Evolutionary conservation across 2,329 filamentous ascomycete genomes (phyloP), one percentile per base, ranked within the genome.

Genomic region (Aspergillus oerlinghausenensis): DNA sequence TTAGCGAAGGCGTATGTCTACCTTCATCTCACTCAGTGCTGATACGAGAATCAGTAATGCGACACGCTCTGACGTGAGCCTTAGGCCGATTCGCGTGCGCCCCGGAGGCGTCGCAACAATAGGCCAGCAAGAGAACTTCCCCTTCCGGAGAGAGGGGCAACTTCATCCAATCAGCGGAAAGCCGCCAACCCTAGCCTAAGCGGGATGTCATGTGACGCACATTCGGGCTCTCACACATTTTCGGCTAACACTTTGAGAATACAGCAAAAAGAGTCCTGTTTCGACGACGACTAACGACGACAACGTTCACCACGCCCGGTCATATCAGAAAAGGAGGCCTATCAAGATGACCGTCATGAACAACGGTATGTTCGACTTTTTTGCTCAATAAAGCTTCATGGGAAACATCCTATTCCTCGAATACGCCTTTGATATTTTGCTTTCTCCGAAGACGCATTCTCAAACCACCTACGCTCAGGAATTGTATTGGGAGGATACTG

Each of bases 291-390:
- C 40, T 53, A 45, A 64, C 61, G 55, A 65, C 60, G 59, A 63
- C 60, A 50, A 60, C 57, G 52, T 59, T 57, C 56, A 61, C 60
- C 55, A 61, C 61, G 60, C 62, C 63, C 60, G 52, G 50, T 62
- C 55, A 55, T 51, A 55, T 59, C 49, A 55, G 56, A 52, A 55
- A 57, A 59, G 55, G 57, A 62, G 67, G 66, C 68, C 62, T 60
- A 66, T 56, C 62, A 67, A 64, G 63, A 70, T 70, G 68, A 60
- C 67, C 57, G 68, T 69, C 61, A 63, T 64, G 56, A 68, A 70
- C 63, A 60, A 61, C 61, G 65, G 68, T 70, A 61, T 55, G 68
- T 68, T 51, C 53, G 48, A 40, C 14, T 38, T 47, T 52, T 54
- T 55, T 40, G 25, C 26, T 17, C 14, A 17, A 38, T 56, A 11